phyloP scores from a whole-genome alignment of 257 asterid species.

The Solanum sitiens region DNA sequence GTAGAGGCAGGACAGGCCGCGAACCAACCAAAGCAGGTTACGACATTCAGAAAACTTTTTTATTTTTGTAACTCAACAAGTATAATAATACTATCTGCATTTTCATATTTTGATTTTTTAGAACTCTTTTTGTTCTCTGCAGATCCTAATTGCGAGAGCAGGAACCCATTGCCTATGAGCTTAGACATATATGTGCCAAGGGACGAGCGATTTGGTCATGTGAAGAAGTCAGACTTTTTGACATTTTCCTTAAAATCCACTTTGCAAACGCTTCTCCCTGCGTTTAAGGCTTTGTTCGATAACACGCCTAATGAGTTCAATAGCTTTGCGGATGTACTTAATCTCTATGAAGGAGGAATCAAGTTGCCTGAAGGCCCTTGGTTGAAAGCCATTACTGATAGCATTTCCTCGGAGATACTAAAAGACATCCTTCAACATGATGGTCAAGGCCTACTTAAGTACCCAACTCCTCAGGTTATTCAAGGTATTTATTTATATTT shows the following conservation, averaged over 20 bases:
- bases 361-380: constrained; percentile 12
- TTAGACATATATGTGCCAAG: not conserved
- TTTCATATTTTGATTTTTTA: not conserved
- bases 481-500: constrained; percentile 24
- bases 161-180: not conserved
- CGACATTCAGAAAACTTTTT: not conserved
- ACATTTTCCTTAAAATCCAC: not conserved
- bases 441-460: constrained; percentile 41
- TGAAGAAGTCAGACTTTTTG: not conserved
- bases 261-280: constrained; percentile 31
- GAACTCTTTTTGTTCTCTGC: not conserved
- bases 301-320: not conserved
- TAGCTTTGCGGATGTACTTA: not conserved
- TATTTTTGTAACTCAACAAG: not conserved
- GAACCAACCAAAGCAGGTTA: not conserved
- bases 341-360: constrained; percentile 11
- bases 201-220: not conserved
- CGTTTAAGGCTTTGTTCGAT: constrained; percentile 33
- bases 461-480: constrained; percentile 39
- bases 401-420: constrained; percentile 44
- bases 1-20: constrained; percentile 6
- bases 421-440: constrained; percentile 51
- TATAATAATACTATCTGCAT: not conserved
- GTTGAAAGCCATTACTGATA: constrained; percentile 26
- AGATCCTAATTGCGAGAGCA: constrained; percentile 14